These are phyloP conservation scores for Carex sylvatica DNA, from an alignment of 202 grass and related monocot genomes.

Conservation along the genomic window DNA sequence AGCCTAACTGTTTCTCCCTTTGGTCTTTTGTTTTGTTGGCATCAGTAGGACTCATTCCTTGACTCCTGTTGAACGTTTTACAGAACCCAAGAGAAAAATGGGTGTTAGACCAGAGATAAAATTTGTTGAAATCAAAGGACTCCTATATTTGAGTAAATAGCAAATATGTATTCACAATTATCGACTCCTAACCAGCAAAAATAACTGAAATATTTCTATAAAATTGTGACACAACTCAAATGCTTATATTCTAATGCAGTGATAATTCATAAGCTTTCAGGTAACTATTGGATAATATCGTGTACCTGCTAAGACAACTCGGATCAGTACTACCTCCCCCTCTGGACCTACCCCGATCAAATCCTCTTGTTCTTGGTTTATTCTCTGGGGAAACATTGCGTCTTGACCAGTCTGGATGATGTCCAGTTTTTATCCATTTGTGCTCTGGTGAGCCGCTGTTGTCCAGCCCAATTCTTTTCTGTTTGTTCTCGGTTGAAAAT, in stretches of 20 bases:
- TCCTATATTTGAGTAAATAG: background rate
- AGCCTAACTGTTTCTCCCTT: slow-evolving; percentile 3
- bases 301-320: slow-evolving; percentile 2
- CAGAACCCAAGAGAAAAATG: too few species aligned
- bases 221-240: background rate
- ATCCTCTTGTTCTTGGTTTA: background rate
- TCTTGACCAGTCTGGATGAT: background rate
- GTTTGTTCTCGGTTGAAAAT: too few species aligned
- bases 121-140: too few species aligned
- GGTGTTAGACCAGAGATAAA: too few species aligned
- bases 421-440: background rate
- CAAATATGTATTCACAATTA: background rate
- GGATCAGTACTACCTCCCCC: background rate
- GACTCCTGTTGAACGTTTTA: background rate
- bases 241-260: background rate
- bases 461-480: too few species aligned
- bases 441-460: too few species aligned
- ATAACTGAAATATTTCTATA: background rate
- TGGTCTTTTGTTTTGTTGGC: background rate
- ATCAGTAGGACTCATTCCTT: background rate
- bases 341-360: background rate
- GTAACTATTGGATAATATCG: background rate
- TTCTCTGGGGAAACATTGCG: background rate
- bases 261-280: background rate
- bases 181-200: background rate